These are phyloP conservation scores for Wickerhamomyces chambardii DNA, from an alignment of 805 yeast genomes.

Conservation along the genomic window DNA sequence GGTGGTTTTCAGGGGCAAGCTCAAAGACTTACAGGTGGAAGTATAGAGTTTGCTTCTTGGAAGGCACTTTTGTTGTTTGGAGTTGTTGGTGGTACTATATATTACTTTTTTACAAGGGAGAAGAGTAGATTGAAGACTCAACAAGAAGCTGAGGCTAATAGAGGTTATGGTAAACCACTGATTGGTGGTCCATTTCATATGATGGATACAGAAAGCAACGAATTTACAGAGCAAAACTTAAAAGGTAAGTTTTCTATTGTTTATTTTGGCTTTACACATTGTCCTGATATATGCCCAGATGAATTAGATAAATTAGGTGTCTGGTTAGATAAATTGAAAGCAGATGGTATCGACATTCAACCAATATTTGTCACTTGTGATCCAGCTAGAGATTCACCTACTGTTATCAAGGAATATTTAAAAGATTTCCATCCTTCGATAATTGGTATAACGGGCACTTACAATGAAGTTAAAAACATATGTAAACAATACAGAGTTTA, in stretches of 20 bases:
- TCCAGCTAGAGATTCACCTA: slow-evolving; percentile 91
- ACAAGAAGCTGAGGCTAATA: slow-evolving; percentile 73
- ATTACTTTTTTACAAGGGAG: slow-evolving; percentile 65
- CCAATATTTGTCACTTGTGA: slow-evolving; percentile 95
- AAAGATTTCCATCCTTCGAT: slow-evolving; percentile 85
- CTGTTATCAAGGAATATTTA: slow-evolving; percentile 72
- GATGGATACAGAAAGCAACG: slow-evolving; percentile 58
- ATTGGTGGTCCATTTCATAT: slow-evolving; percentile 87
- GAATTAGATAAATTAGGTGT: slow-evolving; percentile 87
- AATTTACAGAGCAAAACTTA: slow-evolving; percentile 71
- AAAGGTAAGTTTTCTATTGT: slow-evolving; percentile 72
- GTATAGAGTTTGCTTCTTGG: slow-evolving; percentile 78
- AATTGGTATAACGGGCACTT: slow-evolving; percentile 86
- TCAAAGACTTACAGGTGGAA: slow-evolving; percentile 24
- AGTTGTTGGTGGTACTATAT: slow-evolving; percentile 61
- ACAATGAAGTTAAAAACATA: slow-evolving; percentile 71
- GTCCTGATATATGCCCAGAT: slow-evolving; percentile 98
- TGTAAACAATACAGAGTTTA: slow-evolving; percentile 92
- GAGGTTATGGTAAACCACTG: slow-evolving; percentile 86
- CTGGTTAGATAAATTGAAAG: slow-evolving; percentile 50
- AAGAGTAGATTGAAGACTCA: slow-evolving; percentile 67
- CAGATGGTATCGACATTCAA: slow-evolving; percentile 52
- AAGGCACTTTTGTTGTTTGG: slow-evolving; percentile 65
- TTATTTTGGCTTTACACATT: slow-evolving; percentile 96
- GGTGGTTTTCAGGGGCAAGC: slow-evolving; percentile 40